Evolutionary conservation across 1,284 basidiomycete species (phyloP).

Genomic region (Stereum hirsutum): DNA sequence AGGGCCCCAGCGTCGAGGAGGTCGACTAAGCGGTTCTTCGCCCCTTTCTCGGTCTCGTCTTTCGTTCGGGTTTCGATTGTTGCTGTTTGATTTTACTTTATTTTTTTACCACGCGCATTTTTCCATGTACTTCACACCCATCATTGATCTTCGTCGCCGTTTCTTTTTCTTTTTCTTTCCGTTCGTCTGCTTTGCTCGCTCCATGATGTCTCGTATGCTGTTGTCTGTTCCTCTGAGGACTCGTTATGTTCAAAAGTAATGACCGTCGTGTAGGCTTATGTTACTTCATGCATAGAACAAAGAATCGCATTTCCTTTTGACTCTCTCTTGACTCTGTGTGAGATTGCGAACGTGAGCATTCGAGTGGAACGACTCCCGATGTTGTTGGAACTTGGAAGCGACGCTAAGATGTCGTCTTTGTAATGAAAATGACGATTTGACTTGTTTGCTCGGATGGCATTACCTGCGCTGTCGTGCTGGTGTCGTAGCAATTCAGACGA

Average conservation of each 20-base stretch:
- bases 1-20: constrained; percentile 85
- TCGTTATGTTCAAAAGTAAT: constrained; percentile 17
- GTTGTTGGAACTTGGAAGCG: too few species aligned
- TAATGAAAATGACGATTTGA: too few species aligned
- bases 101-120: neutral
- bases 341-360: too few species aligned
- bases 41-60: constrained; percentile 2
- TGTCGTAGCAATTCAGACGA: too few species aligned
- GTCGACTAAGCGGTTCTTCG: constrained; percentile 51
- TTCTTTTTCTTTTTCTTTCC: constrained; percentile 7
- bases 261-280: constrained; percentile 14
- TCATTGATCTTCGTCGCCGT: constrained; percentile 5
- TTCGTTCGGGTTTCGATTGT: neutral
- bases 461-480: too few species aligned
- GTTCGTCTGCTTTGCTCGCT: constrained; percentile 6
- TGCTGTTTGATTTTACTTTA: too few species aligned
- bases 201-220: neutral
- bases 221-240: too few species aligned
- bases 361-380: too few species aligned
- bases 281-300: constrained; percentile 13
- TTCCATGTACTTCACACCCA: too few species aligned
- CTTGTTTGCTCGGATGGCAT: too few species aligned
- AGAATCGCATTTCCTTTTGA: constrained; percentile 1
- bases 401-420: too few species aligned
- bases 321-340: neutral